Evolutionary conservation across 768 basidiomycete genomes (phyloP), one percentile per base, ranked within the genome.

Genomic region (Auriscalpium orientale): DNA sequence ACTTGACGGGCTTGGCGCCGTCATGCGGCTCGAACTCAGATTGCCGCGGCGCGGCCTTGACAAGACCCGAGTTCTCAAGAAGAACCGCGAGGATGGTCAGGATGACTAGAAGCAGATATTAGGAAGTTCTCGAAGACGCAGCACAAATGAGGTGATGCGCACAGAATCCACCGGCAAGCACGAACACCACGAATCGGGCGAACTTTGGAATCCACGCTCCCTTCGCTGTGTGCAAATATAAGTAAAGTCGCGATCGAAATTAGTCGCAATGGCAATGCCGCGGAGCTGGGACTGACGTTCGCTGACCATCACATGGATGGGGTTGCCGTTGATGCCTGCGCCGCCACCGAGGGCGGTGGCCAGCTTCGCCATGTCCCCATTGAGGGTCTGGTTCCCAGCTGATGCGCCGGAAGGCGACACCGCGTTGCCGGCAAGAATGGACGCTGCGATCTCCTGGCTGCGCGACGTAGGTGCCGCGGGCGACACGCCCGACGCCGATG

Each of bases 11-110:
- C 34, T 62, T 76, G 64, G 89, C 91, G 34, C 85, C 89, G 67
- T 87, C 79, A 3, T 80, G 72, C 8, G 91, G 88, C 63, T 94
- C 87, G 65, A 94, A 98, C 63, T 95, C 86, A 28, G 85, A 72
- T 58, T 87, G 84, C 34, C 82, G 82, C 43, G 87, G 85, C 4
- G 88, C 92, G 6, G 89, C 84, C 73, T 95, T 95, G 75, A 97
- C 82, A 44, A 98, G 77, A 4, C 95, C 95, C 22, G 91, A 88
- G 68, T 92, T 95, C 71, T 98, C 95, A 63, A 98, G 81, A 62
- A 97, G 77, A 36, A 97, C 85, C 1, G 92, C 88, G 22, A 98
- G 73, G 36, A 95, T 77, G 52, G 95, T 90, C 55, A 98, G 74
- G 67, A 92, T 78, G 69, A 90, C 88, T 90, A 58, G 9, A 18